phyloP scores from a whole-genome alignment of 495 filamentous ascomycete genomes.

The Podospora appendiculata region DNA sequence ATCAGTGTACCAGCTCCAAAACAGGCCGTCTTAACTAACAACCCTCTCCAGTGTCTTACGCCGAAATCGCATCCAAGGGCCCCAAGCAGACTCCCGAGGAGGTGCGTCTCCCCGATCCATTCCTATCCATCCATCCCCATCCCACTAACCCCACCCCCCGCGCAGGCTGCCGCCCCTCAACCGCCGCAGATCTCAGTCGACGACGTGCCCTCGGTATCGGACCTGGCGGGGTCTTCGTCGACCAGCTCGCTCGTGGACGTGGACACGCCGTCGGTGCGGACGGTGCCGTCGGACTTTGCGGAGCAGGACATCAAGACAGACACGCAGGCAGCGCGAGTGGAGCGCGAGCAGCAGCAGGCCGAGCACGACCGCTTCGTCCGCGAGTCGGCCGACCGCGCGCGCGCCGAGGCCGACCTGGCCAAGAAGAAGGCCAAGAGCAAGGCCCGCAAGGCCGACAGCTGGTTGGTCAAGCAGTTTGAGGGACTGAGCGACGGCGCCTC shows the following conservation, averaged over 20 bases:
- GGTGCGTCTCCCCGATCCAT: constrained; percentile 32
- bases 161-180: constrained; percentile 54
- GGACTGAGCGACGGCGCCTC: constrained; percentile 15
- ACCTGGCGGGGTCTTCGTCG: constrained; percentile 49
- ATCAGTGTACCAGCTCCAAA: neutral
- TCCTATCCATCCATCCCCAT: neutral
- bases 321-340: constrained; percentile 61
- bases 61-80: constrained; percentile 63
- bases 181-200: constrained; percentile 42
- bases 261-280: constrained; percentile 61
- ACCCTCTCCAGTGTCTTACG: constrained; percentile 59
- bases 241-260: constrained; percentile 64
- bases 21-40: neutral
- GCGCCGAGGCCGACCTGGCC: constrained; percentile 38
- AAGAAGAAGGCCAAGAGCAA: constrained; percentile 44
- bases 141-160: constrained; percentile 6
- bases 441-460: constrained; percentile 31
- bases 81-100: constrained; percentile 66
- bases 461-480: constrained; percentile 29
- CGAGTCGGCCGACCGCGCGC: constrained; percentile 30
- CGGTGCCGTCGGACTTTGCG: constrained; percentile 59
- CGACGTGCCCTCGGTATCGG: constrained; percentile 1
- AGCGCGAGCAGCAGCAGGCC: constrained; percentile 23
- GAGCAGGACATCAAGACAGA: constrained; percentile 60
- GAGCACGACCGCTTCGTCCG: constrained; percentile 27